A percentile compares a stretch with the other conserved stretches of the same genome.
Evolutionary conservation across 1,139 yeast genomes (phyloP).

Genomic region (Geotrichum europaeum): DNA sequence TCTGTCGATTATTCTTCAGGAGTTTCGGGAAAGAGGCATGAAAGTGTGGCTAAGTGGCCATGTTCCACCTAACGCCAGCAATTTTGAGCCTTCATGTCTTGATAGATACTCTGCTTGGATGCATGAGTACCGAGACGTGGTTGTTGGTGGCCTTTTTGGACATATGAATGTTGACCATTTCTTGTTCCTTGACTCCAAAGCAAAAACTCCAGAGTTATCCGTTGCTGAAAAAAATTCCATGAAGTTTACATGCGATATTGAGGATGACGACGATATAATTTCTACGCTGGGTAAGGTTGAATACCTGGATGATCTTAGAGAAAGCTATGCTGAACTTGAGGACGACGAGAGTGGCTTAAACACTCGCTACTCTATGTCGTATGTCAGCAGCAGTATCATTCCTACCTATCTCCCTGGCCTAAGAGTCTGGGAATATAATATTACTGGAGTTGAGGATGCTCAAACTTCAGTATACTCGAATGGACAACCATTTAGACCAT

Average conservation of each 20-base stretch:
- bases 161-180: constrained; percentile 89
- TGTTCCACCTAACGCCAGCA: constrained; percentile 79
- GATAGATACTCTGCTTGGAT: constrained; percentile 71
- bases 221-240: constrained; percentile 8
- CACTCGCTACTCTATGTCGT: constrained; percentile 63
- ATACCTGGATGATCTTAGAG: constrained; percentile 19
- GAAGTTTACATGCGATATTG: not conserved
- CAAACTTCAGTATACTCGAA: constrained; percentile 14
- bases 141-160: constrained; percentile 76
- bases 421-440: constrained; percentile 80
- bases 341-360: constrained; percentile 23
- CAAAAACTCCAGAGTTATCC: constrained; percentile 20
- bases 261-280: not conserved
- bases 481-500: constrained; percentile 28
- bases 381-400: constrained; percentile 67
- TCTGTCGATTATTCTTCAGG: constrained; percentile 69
- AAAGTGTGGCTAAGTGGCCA: constrained; percentile 85
- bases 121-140: constrained; percentile 74
- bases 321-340: constrained; percentile 7
- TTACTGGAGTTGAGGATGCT: constrained; percentile 43
- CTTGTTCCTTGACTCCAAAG: constrained; percentile 52
- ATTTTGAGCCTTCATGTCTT: constrained; percentile 64
- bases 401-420: constrained; percentile 83
- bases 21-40: constrained; percentile 65
- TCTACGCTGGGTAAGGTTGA: constrained; percentile 12